Conservation (phyloP, 306 rosid genomes). For the Benincasa hispida region DNA sequence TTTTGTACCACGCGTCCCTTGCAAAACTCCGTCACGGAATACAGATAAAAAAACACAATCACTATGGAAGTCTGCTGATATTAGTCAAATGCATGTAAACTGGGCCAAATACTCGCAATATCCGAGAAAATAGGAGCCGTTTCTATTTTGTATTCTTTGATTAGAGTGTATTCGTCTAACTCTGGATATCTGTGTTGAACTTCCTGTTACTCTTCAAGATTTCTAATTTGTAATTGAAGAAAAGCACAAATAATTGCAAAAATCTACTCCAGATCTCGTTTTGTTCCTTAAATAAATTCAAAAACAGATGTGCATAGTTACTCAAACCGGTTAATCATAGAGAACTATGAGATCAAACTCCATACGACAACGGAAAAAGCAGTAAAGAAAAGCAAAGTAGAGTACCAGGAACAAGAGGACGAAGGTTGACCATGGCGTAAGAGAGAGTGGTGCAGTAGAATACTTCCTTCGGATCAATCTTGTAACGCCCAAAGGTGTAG, state of each 20-base stretch:
- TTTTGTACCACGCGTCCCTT: neutral
- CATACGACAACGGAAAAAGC: neutral
- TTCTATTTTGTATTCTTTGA: neutral
- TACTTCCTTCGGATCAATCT: slow-evolving; percentile 59
- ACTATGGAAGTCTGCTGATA: neutral
- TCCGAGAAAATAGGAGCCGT: neutral
- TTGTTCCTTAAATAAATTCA: neutral
- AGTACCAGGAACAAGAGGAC: slow-evolving; percentile 83
- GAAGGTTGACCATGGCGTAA: slow-evolving; percentile 77
- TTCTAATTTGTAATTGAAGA: neutral
- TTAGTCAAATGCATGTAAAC: neutral
- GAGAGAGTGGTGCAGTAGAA: slow-evolving; percentile 61
- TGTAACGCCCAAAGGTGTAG: slow-evolving; percentile 57
- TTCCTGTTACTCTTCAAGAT: neutral
- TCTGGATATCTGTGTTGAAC: neutral
- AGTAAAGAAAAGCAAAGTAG: neutral
- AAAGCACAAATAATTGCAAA: neutral
- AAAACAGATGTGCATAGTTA: neutral
- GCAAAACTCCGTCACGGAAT: neutral
- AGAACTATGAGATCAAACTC: neutral
- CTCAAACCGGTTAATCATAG: neutral
- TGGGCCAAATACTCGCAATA: neutral
- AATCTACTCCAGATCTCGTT: neutral
- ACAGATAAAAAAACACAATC: neutral
- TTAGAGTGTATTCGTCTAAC: neutral